Percentiles rank a stretch among this genome's conserved stretches.
These are phyloP conservation scores for Nannochloropsis salina DNA, from an alignment of 108 stramenopile genomes.

Conservation along the genomic window DNA sequence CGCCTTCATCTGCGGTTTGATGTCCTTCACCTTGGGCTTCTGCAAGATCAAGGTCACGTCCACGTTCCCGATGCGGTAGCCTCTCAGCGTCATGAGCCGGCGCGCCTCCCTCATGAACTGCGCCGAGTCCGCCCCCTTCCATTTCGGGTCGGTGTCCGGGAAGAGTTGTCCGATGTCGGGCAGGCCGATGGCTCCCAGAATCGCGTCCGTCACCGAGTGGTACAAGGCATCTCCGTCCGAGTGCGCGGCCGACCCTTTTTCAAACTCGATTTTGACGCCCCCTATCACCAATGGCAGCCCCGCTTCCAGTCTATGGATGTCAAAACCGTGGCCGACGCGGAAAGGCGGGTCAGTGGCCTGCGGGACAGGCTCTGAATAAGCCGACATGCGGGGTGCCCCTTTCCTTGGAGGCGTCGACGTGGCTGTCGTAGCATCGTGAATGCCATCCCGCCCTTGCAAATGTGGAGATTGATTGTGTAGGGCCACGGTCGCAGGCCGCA, in stretches of 20 bases:
- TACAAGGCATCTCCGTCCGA: conserved; percentile 91
- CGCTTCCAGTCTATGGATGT: conserved; percentile 89
- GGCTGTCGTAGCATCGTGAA: not conserved
- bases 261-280: conserved; percentile 61
- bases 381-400: not conserved
- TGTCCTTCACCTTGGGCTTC: conserved; percentile 54
- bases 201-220: conserved; percentile 85
- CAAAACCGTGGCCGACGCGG: conserved; percentile 88
- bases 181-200: conserved; percentile 63
- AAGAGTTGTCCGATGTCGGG: conserved; percentile 87
- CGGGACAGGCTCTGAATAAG: not conserved
- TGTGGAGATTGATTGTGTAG: not conserved
- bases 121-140: conserved; percentile 82
- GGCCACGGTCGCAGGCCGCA: not conserved
- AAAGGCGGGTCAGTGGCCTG: conserved; percentile 42
- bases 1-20: conserved; percentile 85
- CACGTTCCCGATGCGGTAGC: conserved; percentile 76
- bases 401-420: not conserved
- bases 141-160: conserved; percentile 86
- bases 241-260: conserved; percentile 76
- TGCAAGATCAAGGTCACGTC: conserved; percentile 50
- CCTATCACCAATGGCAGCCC: conserved; percentile 84
- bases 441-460: not conserved
- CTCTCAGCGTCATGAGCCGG: conserved; percentile 68
- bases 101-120: conserved; percentile 88